Percentiles rank a stretch among this genome's conserved stretches.
Conservation (phyloP, 345 rosid genomes). For the Lepidium didymum region DNA sequence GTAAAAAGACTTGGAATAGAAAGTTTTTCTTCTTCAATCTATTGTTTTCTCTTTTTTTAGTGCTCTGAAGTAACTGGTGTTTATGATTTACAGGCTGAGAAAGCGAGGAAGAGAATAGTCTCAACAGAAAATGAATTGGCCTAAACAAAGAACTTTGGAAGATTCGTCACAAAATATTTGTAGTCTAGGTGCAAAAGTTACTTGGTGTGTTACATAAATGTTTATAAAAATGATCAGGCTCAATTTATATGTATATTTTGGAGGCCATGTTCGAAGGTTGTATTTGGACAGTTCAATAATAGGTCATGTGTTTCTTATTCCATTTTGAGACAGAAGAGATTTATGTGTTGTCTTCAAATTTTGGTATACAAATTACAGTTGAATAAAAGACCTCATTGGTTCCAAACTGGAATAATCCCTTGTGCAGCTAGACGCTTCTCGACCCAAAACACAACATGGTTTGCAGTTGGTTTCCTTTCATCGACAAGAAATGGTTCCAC, state of each 20-base stretch:
- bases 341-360: not conserved
- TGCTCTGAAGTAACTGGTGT: not conserved
- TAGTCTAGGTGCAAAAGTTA: no score
- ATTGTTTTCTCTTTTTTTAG: not conserved
- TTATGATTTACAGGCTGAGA: conserved; percentile 15
- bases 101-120: conserved; percentile 15
- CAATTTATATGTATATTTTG: no score
- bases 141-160: not conserved
- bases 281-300: no score
- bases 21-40: not conserved
- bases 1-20: not conserved
- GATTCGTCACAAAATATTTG: no score
- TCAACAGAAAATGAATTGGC: not conserved
- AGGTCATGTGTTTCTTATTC: not conserved
- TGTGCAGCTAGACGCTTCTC: conserved; percentile 95
- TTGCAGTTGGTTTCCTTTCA: conserved; percentile 78
- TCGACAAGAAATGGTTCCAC: conserved; percentile 94
- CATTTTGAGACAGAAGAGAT: not conserved
- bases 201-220: no score
- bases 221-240: no score
- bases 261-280: no score
- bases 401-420: conserved; percentile 86
- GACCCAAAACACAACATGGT: conserved; percentile 81
- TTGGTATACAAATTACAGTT: not conserved
- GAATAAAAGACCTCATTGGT: conserved; percentile 27